Conservation (phyloP, 305 asterid species). For the Fraxinus platypoda region DNA sequence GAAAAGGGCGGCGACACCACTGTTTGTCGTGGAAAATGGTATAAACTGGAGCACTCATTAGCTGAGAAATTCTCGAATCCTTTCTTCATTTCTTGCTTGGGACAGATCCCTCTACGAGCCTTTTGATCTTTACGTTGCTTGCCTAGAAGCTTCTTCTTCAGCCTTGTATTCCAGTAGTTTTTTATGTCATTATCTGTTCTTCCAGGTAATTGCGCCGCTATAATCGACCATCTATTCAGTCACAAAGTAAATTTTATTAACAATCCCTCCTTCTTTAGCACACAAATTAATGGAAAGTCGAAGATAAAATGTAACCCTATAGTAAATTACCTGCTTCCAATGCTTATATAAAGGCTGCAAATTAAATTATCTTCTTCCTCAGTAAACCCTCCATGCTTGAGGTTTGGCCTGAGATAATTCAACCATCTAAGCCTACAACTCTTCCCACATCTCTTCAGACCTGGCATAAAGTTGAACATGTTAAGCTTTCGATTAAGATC, state of each 20-base stretch:
- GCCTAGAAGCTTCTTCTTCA: slow-evolving; percentile 64
- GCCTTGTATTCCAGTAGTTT: slow-evolving; percentile 76
- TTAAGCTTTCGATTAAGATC: not conserved
- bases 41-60: slow-evolving; percentile 12
- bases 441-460: slow-evolving; percentile 81
- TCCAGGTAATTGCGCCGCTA: slow-evolving; percentile 73
- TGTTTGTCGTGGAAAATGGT: slow-evolving; percentile 28
- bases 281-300: not conserved
- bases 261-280: not conserved
- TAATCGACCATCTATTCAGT: slow-evolving; percentile 65
- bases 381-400: slow-evolving; percentile 75
- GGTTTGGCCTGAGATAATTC: slow-evolving; percentile 74
- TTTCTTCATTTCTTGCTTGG: slow-evolving; percentile 26
- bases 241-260: not conserved
- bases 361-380: slow-evolving; percentile 70
- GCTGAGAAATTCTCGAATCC: slow-evolving; percentile 18
- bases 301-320: not conserved
- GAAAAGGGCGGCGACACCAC: slow-evolving; percentile 13
- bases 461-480: slow-evolving; percentile 21
- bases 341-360: slow-evolving; percentile 56
- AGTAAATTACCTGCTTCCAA: slow-evolving; percentile 62
- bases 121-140: slow-evolving; percentile 43
- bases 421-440: slow-evolving; percentile 82
- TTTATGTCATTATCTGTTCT: slow-evolving; percentile 81
- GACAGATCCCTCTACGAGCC: slow-evolving; percentile 7